Percentiles rank a stretch among this genome's conserved stretches.
phyloP scores from a whole-genome alignment of 2,329 filamentous ascomycete genomes.

The Cryphonectria carpinicola region DNA sequence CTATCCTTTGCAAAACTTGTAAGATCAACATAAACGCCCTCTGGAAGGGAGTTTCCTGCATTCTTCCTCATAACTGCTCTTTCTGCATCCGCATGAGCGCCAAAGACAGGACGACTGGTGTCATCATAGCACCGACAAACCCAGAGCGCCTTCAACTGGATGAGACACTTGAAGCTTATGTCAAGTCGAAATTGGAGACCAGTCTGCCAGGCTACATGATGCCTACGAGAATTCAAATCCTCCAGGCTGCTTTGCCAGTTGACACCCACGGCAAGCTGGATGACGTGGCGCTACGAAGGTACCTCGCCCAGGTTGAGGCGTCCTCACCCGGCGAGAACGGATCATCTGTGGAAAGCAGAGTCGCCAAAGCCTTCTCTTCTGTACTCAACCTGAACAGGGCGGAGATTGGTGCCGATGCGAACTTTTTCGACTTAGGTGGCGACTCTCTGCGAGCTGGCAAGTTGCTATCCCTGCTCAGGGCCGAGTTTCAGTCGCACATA shows the following conservation, averaged over 20 bases:
- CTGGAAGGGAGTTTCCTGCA: constrained; percentile 23
- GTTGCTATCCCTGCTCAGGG: constrained; percentile 55
- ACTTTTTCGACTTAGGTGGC: constrained; percentile 58
- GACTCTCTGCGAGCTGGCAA: constrained; percentile 58
- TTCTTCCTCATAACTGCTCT: constrained; percentile 24
- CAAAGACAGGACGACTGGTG: constrained; percentile 24
- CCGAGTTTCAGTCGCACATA: constrained; percentile 50
- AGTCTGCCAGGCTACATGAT: constrained; percentile 41
- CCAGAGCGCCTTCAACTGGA: constrained; percentile 9
- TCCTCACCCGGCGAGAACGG: constrained; percentile 23
- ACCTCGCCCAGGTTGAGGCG: constrained; percentile 9
- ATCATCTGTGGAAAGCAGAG: constrained; percentile 41
- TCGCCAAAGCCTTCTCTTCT: constrained; percentile 50
- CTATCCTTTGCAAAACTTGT: constrained; percentile 44
- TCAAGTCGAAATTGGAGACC: constrained; percentile 29
- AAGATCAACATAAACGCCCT: constrained; percentile 38
- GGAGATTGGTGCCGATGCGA: constrained; percentile 46
- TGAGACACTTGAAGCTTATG: constrained; percentile 7
- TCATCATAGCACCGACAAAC: constrained; percentile 13
- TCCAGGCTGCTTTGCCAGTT: constrained; percentile 42
- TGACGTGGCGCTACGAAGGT: constrained; percentile 7
- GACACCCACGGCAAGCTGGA: constrained; percentile 33
- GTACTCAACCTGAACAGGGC: constrained; percentile 45
- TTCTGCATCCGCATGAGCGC: constrained; percentile 32
- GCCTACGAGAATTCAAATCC: constrained; percentile 41